These are phyloP conservation scores for Naganishia antarctica DNA, from an alignment of 768 basidiomycete genomes.

Conservation along the genomic window DNA sequence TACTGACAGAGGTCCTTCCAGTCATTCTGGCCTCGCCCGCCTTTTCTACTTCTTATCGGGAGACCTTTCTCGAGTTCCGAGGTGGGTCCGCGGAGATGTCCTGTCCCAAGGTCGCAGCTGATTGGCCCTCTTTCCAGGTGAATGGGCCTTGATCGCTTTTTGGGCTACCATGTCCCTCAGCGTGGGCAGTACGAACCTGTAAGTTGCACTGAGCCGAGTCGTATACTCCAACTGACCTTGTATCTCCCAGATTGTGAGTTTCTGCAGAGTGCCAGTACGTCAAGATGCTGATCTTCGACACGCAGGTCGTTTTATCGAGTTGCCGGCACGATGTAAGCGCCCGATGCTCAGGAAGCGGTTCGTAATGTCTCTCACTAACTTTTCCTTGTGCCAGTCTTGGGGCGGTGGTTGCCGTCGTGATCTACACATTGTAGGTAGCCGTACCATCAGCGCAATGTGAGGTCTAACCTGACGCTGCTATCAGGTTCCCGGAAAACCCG, in stretches of 20 bases:
- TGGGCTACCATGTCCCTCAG: conserved; percentile 48
- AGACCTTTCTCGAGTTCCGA: conserved; percentile 70
- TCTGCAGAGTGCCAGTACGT: no score
- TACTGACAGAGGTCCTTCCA: conserved; percentile 42
- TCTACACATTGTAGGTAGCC: conserved; percentile 57
- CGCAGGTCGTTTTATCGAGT: conserved; percentile 63
- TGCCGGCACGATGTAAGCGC: conserved; percentile 71
- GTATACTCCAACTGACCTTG: background rate
- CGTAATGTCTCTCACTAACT: background rate
- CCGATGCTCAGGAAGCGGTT: background rate
- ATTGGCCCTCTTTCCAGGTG: conserved; percentile 42
- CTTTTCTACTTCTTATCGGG: conserved; percentile 73
- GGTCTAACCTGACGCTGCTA: background rate
- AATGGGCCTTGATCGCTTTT: conserved; percentile 94
- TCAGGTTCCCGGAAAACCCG: conserved; percentile 69
- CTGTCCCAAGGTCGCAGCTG: background rate
- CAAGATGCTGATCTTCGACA: background rate
- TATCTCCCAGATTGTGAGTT: conserved; percentile 1
- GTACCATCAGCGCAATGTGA: background rate
- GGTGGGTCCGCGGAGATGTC: conserved; percentile 51
- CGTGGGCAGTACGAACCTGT: conserved; percentile 70
- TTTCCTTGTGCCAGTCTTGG: conserved; percentile 50
- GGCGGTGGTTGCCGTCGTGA: conserved; percentile 65
- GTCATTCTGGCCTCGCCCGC: conserved; percentile 81
- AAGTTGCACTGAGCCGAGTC: conserved; percentile 35